A percentile compares a stretch with the other conserved stretches of the same genome.
phyloP scores from a whole-genome alignment of 2,329 filamentous ascomycete species.

The Fusarium palustre region DNA sequence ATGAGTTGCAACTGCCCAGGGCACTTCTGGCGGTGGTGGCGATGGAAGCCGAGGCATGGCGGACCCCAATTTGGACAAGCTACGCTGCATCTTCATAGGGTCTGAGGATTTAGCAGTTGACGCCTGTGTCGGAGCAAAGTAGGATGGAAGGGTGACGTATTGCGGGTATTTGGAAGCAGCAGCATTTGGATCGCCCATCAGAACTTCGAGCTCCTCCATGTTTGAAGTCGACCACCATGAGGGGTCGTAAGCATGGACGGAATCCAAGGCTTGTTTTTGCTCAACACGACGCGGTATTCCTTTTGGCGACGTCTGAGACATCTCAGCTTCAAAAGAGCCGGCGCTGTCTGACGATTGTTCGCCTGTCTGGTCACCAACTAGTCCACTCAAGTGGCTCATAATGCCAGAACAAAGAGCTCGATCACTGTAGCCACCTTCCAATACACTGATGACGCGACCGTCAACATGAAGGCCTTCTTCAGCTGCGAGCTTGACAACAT shows the following conservation, averaged over 20 bases:
- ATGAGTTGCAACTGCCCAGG: constrained; percentile 86
- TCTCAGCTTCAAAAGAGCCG: constrained; percentile 67
- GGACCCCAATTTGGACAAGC: constrained; percentile 65
- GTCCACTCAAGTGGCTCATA: constrained; percentile 87
- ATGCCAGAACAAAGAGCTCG: constrained; percentile 89
- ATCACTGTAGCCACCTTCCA: constrained; percentile 97
- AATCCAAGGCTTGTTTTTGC: constrained; percentile 36
- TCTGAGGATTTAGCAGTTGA: constrained; percentile 84
- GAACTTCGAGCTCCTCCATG: constrained; percentile 76
- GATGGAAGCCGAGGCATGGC: constrained; percentile 61
- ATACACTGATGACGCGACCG: constrained; percentile 88
- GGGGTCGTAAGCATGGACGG: constrained; percentile 68
- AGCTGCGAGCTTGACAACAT: constrained; percentile 83
- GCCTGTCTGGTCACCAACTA: constrained; percentile 69
- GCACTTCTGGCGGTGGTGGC: constrained; percentile 82
- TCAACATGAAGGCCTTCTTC: constrained; percentile 83
- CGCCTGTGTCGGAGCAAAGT: constrained; percentile 87
- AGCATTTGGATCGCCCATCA: constrained; percentile 62
- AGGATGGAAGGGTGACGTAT: constrained; percentile 73
- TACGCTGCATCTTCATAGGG: constrained; percentile 73
- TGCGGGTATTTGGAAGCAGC: constrained; percentile 64
- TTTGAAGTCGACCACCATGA: constrained; percentile 76
- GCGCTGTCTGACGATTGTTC: constrained; percentile 50
- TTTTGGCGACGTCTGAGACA: constrained; percentile 61
- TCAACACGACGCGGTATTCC: constrained; percentile 37